Conservation (phyloP, 148 eudicot genomes). For the Bassia scoparia region DNA sequence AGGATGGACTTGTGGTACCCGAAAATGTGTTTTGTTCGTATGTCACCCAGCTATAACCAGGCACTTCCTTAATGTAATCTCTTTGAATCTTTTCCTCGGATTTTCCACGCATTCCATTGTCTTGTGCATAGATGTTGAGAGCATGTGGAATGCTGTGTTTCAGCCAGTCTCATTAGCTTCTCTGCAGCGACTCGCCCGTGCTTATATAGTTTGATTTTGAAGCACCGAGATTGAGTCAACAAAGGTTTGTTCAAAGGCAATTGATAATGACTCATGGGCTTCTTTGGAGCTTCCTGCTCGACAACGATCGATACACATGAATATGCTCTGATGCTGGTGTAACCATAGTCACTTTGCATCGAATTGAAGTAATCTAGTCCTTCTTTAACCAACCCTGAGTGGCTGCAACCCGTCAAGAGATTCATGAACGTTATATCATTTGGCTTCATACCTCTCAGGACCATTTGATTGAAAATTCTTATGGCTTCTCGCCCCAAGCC, state of each 20-base stretch:
- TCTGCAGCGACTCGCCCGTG: slow-evolving; percentile 42
- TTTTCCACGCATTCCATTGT: slow-evolving; percentile 41
- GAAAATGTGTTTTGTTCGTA: slow-evolving; percentile 45
- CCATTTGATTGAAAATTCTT: slow-evolving; percentile 31
- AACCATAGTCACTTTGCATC: slow-evolving; percentile 36
- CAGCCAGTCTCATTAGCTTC: slow-evolving; percentile 39
- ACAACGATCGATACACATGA: slow-evolving; percentile 51
- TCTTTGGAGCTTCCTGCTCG: slow-evolving; percentile 52
- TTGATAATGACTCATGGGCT: slow-evolving; percentile 35
- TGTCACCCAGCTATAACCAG: slow-evolving; percentile 64
- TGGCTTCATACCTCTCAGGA: slow-evolving; percentile 30
- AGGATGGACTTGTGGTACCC: slow-evolving; percentile 49
- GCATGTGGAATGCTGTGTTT: slow-evolving; percentile 38
- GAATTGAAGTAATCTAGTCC: slow-evolving; percentile 42
- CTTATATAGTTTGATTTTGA: slow-evolving; percentile 36
- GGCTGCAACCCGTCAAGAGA: slow-evolving; percentile 54
- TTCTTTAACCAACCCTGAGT: slow-evolving; percentile 45
- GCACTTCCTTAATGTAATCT: slow-evolving; percentile 38
- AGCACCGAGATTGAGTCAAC: slow-evolving; percentile 48
- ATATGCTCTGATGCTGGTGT: slow-evolving; percentile 40
- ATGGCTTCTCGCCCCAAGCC: slow-evolving; percentile 38
- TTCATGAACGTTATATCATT: slow-evolving; percentile 42
- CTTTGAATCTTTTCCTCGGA: slow-evolving; percentile 46
- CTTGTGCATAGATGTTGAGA: slow-evolving; percentile 51
- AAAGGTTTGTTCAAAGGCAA: slow-evolving; percentile 61